A percentile compares a stretch with the other conserved stretches of the same genome.
These are phyloP conservation scores for Viridothelium virens DNA, from an alignment of 495 filamentous ascomycete species.

Conservation along the genomic window DNA sequence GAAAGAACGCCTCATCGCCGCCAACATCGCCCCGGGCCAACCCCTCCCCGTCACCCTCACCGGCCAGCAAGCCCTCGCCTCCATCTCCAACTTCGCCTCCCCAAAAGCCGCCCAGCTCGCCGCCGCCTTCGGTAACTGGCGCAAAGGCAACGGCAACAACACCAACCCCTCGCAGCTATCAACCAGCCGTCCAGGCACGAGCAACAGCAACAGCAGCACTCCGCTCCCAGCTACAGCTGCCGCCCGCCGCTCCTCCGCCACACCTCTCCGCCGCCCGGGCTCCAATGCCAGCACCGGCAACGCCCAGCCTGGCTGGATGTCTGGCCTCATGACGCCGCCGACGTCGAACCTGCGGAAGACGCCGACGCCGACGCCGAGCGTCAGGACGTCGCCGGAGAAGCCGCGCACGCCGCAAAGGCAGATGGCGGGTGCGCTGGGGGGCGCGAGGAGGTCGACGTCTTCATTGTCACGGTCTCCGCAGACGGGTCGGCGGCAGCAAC, in stretches of 20 bases:
- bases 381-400: slow-evolving; percentile 16
- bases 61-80: slow-evolving; percentile 37
- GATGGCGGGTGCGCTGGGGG: background rate
- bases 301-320: slow-evolving; percentile 47
- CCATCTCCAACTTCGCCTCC: slow-evolving; percentile 58
- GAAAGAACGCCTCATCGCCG: slow-evolving; percentile 57
- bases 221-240: slow-evolving; percentile 5
- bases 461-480: background rate
- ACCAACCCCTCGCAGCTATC: slow-evolving; percentile 20
- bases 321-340: slow-evolving; percentile 78
- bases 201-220: slow-evolving; percentile 29
- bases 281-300: slow-evolving; percentile 18
- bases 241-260: background rate
- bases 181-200: slow-evolving; percentile 35
- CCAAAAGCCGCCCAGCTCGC: slow-evolving; percentile 75
- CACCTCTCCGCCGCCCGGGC: slow-evolving; percentile 14
- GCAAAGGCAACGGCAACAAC: slow-evolving; percentile 46
- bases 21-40: slow-evolving; percentile 37
- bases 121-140: slow-evolving; percentile 79
- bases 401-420: slow-evolving; percentile 19
- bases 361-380: slow-evolving; percentile 30
- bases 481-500: background rate
- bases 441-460: background rate
- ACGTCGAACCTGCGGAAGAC: slow-evolving; percentile 56
- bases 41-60: slow-evolving; percentile 37